Evolutionary conservation across 257 asterid genomes (phyloP), one percentile per base, ranked within the genome.

Genomic region (Lycium barbarum): DNA sequence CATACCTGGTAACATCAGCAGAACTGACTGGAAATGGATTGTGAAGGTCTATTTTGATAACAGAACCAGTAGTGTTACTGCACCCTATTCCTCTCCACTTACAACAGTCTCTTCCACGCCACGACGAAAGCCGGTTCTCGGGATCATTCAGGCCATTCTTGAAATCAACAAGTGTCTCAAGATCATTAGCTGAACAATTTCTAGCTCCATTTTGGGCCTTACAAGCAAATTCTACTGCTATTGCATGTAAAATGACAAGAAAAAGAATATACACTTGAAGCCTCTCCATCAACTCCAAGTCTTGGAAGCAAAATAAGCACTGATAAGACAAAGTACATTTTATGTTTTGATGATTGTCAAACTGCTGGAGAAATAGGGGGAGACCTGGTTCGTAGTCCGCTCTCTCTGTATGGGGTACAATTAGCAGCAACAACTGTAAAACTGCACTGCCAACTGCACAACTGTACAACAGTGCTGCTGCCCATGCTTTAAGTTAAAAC

Each of bases 101-200:
- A 73, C 91, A 92, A 59, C 91, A 89, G 85, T 85, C 80, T 10
- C n/a, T 26, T 49, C 92, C 90, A 20, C 45, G 86, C 93, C 93
- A 88, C 0, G 91, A 87, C 7, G 86, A 86, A 76, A 90, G 92
- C 61, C 88, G 84, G 66, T 84, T 86, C 12, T 82, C 79, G 33
- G 92, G 91, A 83, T 92, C 95, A 14, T 71, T 70, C 20, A 92
- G 87, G 88, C 93, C 91, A 49, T 73, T 83, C 73, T 88, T 92
- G 88, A 92, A 88, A 70, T 90, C 92, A 40, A 89, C 62, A 54
- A 91, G 91, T 22, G 92, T 87, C 79, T 78, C 82, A 73, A 72
- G 84, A 57, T 90, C 91, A 55, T 45, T 35, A 6, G 85, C 63
- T 55, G 81, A 81, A 63, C 90, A 90, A 43, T 49, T 90, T 6